Conservation (phyloP, 305 asterid genomes). For the Fraxinus paxiana region DNA sequence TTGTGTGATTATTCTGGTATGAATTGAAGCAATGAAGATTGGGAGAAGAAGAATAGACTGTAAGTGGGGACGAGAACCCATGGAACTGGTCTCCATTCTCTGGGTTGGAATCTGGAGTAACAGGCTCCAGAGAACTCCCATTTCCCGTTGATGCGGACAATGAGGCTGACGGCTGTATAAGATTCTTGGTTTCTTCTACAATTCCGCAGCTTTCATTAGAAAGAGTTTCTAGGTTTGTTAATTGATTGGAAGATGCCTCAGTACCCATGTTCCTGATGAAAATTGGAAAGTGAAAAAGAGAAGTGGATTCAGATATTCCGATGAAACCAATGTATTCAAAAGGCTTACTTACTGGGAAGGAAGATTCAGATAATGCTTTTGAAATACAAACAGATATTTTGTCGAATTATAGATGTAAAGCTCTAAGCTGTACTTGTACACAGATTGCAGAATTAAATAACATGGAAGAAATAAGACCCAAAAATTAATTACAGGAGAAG, state of each 20-base stretch:
- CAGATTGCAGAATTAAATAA: background rate
- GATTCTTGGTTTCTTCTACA: background rate
- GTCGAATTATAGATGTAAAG: background rate
- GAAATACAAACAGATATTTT: background rate
- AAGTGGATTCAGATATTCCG: background rate
- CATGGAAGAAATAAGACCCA: background rate
- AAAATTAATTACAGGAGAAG: background rate
- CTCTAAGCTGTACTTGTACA: background rate
- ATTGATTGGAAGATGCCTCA: background rate
- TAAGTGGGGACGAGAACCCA: constrained; percentile 20
- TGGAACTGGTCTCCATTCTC: constrained; percentile 25
- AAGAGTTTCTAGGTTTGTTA: background rate
- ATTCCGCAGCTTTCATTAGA: background rate
- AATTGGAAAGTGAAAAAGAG: background rate
- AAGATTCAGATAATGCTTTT: background rate
- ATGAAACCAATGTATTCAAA: background rate
- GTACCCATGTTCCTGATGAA: constrained; percentile 18
- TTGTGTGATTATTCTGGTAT: background rate
- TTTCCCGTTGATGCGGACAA: background rate
- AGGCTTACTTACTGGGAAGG: background rate
- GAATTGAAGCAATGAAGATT: constrained; percentile 9
- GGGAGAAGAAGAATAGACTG: constrained; percentile 15
- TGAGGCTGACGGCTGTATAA: background rate
- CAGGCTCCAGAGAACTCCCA: constrained; percentile 22
- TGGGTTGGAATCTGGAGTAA: constrained; percentile 33